Evolutionary conservation across 768 basidiomycete genomes (phyloP).

Genomic region (Rossbeevera mucosa): DNA sequence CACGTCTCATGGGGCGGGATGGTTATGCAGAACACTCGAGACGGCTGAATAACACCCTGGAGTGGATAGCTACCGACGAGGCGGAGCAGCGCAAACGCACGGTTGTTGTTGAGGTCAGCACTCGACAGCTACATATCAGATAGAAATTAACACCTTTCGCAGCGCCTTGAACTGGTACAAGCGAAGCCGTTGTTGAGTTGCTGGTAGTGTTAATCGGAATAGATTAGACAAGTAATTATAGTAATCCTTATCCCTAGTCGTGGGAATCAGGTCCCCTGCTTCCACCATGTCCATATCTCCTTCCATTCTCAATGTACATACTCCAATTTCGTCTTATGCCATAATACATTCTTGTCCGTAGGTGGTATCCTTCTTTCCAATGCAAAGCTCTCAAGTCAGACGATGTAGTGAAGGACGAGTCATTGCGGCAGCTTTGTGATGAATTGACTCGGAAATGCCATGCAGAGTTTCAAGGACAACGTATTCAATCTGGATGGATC

Average conservation of each 20-base stretch:
- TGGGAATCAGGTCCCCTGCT: conserved; percentile 21
- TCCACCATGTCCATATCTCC: too few relatives aligned
- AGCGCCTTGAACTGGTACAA: conserved; percentile 74
- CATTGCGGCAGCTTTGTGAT: conserved; percentile 58
- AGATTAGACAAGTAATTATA: conserved; percentile 3
- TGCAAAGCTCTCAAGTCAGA: conserved; percentile 6
- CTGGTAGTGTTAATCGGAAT: conserved; percentile 43
- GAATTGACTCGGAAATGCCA: conserved; percentile 66
- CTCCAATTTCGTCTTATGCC: conserved; percentile 69
- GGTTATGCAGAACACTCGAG: conserved; percentile 26
- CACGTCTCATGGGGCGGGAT: conserved; percentile 35
- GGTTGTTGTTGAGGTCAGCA: conserved; percentile 68
- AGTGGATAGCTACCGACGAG: conserved; percentile 43
- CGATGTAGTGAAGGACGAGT: conserved; percentile 60
- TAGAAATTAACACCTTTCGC: conserved; percentile 2
- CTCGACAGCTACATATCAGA: background rate
- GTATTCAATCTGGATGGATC: conserved; percentile 74
- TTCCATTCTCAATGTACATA: conserved; percentile 67
- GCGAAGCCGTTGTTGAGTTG: conserved; percentile 67
- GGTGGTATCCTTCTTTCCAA: background rate
- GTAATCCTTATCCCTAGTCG: background rate
- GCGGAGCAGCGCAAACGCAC: conserved; percentile 45
- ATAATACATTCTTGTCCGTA: conserved; percentile 69
- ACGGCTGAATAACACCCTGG: conserved; percentile 34
- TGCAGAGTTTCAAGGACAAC: conserved; percentile 52